A percentile compares a stretch with the other conserved stretches of the same genome.
phyloP scores from a whole-genome alignment of 1,284 basidiomycete genomes.

The Ganoderma meredithae region DNA sequence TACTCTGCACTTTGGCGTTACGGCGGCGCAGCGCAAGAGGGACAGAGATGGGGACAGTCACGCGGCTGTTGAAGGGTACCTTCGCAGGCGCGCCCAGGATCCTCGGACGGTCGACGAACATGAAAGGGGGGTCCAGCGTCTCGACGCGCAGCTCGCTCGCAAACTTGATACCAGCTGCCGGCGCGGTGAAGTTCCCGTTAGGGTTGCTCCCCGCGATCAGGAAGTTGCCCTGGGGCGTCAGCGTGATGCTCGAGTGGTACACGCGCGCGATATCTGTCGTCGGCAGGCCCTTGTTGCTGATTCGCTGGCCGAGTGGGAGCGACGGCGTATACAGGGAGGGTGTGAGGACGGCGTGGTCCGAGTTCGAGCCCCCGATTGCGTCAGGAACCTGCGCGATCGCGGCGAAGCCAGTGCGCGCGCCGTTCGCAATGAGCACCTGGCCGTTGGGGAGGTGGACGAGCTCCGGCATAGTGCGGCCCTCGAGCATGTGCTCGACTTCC shows the following conservation, averaged over 20 bases:
- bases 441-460: conserved; percentile 60
- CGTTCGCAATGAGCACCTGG: conserved; percentile 56
- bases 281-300: conserved; percentile 54
- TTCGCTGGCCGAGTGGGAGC: conserved; percentile 52
- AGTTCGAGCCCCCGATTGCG: conserved; percentile 49
- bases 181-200: conserved; percentile 40
- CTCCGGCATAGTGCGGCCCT: conserved; percentile 52
- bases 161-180: conserved; percentile 31
- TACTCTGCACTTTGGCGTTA: conserved; percentile 10
- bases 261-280: conserved; percentile 51
- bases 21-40: conserved; percentile 19
- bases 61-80: conserved; percentile 46
- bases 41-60: conserved; percentile 46
- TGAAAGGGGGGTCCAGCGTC: conserved; percentile 54
- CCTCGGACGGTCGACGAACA: conserved; percentile 45
- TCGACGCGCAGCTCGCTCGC: conserved; percentile 55
- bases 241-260: conserved; percentile 51
- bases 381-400: conserved; percentile 46
- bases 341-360: conserved; percentile 50
- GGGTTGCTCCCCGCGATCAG: conserved; percentile 60
- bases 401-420: conserved; percentile 51
- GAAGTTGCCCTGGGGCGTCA: conserved; percentile 51
- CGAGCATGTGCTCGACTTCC: conserved; percentile 37
- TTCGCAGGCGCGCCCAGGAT: conserved; percentile 45
- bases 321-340: conserved; percentile 60